These are phyloP conservation scores for Massarina eburnea DNA, from an alignment of 2,329 filamentous ascomycete genomes.

Conservation along the genomic window DNA sequence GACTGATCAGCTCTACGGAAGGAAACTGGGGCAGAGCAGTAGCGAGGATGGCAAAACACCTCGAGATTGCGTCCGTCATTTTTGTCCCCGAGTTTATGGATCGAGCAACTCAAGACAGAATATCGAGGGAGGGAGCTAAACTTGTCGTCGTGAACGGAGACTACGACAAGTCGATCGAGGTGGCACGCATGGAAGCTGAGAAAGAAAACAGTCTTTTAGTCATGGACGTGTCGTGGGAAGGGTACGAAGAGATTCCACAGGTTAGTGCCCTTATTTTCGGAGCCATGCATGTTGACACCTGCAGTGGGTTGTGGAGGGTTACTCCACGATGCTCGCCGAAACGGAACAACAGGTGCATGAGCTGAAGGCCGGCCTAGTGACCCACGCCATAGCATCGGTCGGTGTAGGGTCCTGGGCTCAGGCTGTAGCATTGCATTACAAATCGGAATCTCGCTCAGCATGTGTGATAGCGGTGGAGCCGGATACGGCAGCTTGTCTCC, in stretches of 20 bases:
- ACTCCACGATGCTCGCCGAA: conserved; percentile 71
- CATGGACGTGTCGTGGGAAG: conserved; percentile 68
- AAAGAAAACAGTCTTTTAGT: conserved; percentile 56
- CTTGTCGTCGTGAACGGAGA: conserved; percentile 58
- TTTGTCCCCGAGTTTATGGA: conserved; percentile 66
- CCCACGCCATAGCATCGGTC: conserved; percentile 63
- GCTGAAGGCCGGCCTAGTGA: conserved; percentile 41
- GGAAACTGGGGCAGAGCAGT: conserved; percentile 78
- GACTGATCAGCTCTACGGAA: conserved; percentile 29
- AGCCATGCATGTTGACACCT: conserved; percentile 9
- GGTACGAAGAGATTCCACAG: conserved; percentile 66
- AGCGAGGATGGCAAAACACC: conserved; percentile 64
- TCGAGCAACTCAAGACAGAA: conserved; percentile 54
- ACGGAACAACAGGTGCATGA: conserved; percentile 62
- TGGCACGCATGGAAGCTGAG: conserved; percentile 50
- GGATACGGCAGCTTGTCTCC: conserved; percentile 62
- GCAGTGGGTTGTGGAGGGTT: conserved; percentile 76
- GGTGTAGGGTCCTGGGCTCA: conserved; percentile 75
- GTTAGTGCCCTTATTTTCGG: conserved; percentile 34
- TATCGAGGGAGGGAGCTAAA: conserved; percentile 63
- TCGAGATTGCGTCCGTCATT: conserved; percentile 59
- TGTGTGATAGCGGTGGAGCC: conserved; percentile 70
- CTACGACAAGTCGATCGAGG: conserved; percentile 65
- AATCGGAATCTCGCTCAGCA: conserved; percentile 42
- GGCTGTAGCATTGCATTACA: conserved; percentile 67